phyloP scores from a whole-genome alignment of 345 rosid species.

The Firmiana major region DNA sequence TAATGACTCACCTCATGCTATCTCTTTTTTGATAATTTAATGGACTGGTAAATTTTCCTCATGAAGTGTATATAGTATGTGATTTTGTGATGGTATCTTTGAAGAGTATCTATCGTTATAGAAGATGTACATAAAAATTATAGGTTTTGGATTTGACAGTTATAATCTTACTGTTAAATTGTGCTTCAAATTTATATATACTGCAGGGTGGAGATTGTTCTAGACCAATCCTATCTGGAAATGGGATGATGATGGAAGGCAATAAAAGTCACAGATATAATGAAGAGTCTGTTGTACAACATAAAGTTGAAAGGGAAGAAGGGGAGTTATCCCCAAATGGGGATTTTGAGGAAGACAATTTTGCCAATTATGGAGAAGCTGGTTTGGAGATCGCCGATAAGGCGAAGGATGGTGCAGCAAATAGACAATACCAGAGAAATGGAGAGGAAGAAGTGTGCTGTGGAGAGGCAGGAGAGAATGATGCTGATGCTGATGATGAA shows the following conservation, averaged over 20 bases:
- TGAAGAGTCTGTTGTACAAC: conserved; percentile 43
- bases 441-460: conserved; percentile 30
- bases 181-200: conserved; percentile 15
- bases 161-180: background rate
- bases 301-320: conserved; percentile 91
- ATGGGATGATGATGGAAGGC: conserved; percentile 51
- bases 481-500: conserved; percentile 53
- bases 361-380: conserved; percentile 65
- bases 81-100: background rate
- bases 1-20: background rate
- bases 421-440: conserved; percentile 41
- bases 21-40: background rate
- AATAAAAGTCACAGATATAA: conserved; percentile 43
- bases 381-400: conserved; percentile 51
- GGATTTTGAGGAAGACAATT: conserved; percentile 87
- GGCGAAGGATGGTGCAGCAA: conserved; percentile 47
- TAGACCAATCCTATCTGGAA: conserved; percentile 37
- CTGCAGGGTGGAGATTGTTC: conserved; percentile 56
- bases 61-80: background rate
- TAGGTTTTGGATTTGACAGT: conserved; percentile 9
- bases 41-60: background rate
- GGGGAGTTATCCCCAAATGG: conserved; percentile 97
- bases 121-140: background rate
- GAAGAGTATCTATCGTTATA: background rate
- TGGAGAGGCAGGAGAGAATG: conserved; percentile 65